phyloP scores from a whole-genome alignment of 257 asterid species.

The Nicotiana tabacum region DNA sequence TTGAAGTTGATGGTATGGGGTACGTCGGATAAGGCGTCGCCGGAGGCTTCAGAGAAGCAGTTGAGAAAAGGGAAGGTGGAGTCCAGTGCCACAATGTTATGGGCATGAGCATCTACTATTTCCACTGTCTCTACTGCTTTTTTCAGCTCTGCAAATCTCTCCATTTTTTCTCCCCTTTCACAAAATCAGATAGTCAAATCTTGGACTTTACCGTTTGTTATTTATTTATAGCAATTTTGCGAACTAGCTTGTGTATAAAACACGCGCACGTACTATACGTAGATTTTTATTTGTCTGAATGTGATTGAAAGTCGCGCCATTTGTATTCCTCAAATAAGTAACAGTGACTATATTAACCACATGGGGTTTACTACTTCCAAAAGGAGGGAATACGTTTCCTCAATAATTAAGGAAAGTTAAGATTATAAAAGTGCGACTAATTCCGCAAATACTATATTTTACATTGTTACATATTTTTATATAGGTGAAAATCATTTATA shows the following conservation, averaged over 20 bases:
- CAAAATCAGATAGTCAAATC: neutral
- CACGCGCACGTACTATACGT: neutral
- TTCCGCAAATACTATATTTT: too few relatives aligned
- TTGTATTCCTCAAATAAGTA: too few relatives aligned
- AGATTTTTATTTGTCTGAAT: neutral
- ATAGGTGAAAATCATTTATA: too few relatives aligned
- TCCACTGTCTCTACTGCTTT: slow-evolving; percentile 53
- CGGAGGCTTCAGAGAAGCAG: slow-evolving; percentile 87
- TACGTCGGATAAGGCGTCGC: slow-evolving; percentile 52
- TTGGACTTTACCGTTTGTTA: neutral
- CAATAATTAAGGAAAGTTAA: too few relatives aligned
- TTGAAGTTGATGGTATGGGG: slow-evolving; percentile 76
- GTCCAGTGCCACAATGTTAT: slow-evolving; percentile 72
- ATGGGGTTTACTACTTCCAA: neutral
- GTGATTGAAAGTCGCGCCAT: neutral
- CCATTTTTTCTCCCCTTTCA: slow-evolving; percentile 31
- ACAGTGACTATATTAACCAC: too few relatives aligned
- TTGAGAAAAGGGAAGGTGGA: slow-evolving; percentile 58
- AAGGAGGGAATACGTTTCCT: neutral
- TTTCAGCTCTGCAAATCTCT: slow-evolving; percentile 48
- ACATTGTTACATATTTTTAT: too few relatives aligned
- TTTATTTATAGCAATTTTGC: neutral
- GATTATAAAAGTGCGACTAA: too few relatives aligned
- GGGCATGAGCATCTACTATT: slow-evolving; percentile 87
- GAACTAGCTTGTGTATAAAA: neutral